Conservation (phyloP, 345 rosid species). For the Luvunga scandens region DNA sequence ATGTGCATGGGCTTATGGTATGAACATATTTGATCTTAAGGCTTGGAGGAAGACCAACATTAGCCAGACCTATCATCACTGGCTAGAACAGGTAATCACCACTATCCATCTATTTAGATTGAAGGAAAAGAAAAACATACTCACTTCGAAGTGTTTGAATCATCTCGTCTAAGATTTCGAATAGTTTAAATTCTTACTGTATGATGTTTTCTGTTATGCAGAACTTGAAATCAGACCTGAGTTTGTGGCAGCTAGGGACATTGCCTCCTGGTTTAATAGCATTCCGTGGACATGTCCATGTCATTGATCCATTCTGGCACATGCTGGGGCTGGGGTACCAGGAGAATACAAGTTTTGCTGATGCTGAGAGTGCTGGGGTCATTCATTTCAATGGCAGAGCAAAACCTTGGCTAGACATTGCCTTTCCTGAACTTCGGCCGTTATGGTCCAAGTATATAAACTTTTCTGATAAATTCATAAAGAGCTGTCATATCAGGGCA, state of each 20-base stretch:
- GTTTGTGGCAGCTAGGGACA: conserved; percentile 97
- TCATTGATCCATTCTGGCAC: conserved; percentile 96
- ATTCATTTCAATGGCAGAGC: conserved; percentile 97
- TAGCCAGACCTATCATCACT: conserved; percentile 79
- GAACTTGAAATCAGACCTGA: conserved; percentile 91
- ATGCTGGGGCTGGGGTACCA: conserved; percentile 96
- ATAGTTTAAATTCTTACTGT: background rate
- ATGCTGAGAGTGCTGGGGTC: conserved; percentile 76
- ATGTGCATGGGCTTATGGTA: conserved; percentile 99
- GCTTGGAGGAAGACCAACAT: conserved; percentile 95
- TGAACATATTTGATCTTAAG: conserved; percentile 84
- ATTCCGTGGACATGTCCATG: conserved; percentile 83
- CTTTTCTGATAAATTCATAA: conserved; percentile 87
- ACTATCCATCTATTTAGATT: background rate
- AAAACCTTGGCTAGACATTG: conserved; percentile 98
- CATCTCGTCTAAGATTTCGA: background rate
- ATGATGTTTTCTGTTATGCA: conserved; percentile 31
- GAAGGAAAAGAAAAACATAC: background rate
- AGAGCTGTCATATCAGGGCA: conserved; percentile 70
- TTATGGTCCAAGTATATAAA: conserved; percentile 82
- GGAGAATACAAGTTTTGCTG: conserved; percentile 62
- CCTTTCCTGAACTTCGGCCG: conserved; percentile 77
- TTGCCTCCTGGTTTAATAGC: conserved; percentile 92
- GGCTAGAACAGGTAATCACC: conserved; percentile 78
- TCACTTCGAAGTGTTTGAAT: background rate